Evolutionary conservation across 106 monocot genomes (phyloP), one percentile per base, ranked within the genome.

Genomic region (Acanthochlamys bracteata): DNA sequence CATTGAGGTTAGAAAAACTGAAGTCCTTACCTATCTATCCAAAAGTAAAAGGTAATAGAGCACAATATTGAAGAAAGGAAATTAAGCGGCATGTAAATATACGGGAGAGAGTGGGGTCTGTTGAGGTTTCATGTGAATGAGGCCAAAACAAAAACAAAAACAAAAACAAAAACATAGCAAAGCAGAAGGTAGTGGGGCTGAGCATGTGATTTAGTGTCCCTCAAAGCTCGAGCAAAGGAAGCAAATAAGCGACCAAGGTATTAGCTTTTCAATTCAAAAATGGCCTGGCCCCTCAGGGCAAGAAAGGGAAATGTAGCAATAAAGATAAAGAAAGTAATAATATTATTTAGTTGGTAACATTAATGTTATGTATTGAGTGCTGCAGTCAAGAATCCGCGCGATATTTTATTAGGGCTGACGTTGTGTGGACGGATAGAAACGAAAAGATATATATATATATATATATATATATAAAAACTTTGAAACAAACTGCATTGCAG

Each of bases 351-450:
- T 60, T 33, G 24, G 47, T 46, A 17, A 10, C 33, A 13, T 8
- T 49, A 49, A 25, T n/a, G 51, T 25, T 19, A 10, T 42, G 57
- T 24, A 68, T 67, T 39, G 39, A 39, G 39, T 15, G 27, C 11
- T 60, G 22, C 25, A 23, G 72, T 72, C 63, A 72, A 72, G 27
- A 57, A 52, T 55, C 42, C 64, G 24, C 24, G 0, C 60, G 39
- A 4, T 52, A 23, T 9, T 72, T 64, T 72, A 63, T 72, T 64
- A 64, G 55, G 33, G 64, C 55, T 63, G 72, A 55, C 72, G 56
- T 63, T 43, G 14, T 42, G 12, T n/a, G 42, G 61, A 39, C 61
- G 33, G 1, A 33, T 6, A 33, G 33, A 33, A 33, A 33, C 6
- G 33, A 33, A 6, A 33, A 33, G 4, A 33, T 6, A 1, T 3